Base-by-base conservation (phyloP, 306 rosid genomes). In the Lathyrus aphaca region DNA sequence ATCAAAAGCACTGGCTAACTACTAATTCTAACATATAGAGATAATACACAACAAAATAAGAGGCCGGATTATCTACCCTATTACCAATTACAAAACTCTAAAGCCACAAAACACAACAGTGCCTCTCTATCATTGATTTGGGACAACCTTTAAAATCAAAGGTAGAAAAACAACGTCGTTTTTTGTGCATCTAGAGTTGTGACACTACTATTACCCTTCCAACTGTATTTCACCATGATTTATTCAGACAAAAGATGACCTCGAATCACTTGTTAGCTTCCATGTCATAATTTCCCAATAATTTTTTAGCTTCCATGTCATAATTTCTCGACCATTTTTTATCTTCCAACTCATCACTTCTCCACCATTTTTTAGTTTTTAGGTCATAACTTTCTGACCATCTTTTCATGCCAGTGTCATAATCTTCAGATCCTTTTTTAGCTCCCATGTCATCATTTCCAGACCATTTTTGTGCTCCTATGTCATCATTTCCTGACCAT, bases 161-260 rank as follows among this genome's bases (percentile, higher is more conserved):
- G 82, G 82, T 51, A 59, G 82, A 79, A 67, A 73, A 67, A 51
- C 82, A 67, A 67, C 74, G 79, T 79, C 42, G 61, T 54, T 32
- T 66, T 73, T 73, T 73, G 78, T 72, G 70, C 61, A 14, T 60
- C 66, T 42, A 78, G 78, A 78, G 74, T 50, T 32, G 27, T 67
- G 53, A 71, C 66, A 66, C 71, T 73, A 73, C 42, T 19, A 73
- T 0, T 21, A 59, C 57, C 63, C 79, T 57, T 69, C 54, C 66
- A 45, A 73, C 71, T 60, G 62, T 69, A 23, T 56, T 51, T 65
- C 29, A 68, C 73, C 59, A 67, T 11, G 50, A 73, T 54, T 69
- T 64, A 79, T 74, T 76, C 63, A 16, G 49, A 58, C 46, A 72
- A 40, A 39, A 64, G 63, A 80, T 55, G 43, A 71, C 70, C 37